Evolutionary conservation across 352 stramenopile genomes (phyloP).

Genomic region (Globisporangium lucens): DNA sequence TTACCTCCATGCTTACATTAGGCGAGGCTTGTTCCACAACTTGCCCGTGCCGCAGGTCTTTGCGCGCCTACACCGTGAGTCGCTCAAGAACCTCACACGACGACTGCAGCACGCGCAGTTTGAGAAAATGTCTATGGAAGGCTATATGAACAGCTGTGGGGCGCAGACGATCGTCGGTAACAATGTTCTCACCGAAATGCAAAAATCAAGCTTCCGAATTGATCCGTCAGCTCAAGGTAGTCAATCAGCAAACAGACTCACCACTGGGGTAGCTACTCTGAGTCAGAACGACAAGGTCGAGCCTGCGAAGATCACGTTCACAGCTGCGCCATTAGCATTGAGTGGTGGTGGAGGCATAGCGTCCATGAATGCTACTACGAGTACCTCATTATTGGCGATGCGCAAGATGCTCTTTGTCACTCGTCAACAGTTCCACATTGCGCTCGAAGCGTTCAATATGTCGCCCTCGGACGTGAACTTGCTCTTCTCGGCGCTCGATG

Average conservation of each 20-base stretch:
- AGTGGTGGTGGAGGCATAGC: neutral
- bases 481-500: conserved; percentile 57
- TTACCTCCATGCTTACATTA: neutral
- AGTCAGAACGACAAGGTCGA: neutral
- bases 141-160: conserved; percentile 66
- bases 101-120: conserved; percentile 36
- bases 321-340: neutral
- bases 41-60: conserved; percentile 55
- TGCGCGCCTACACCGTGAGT: conserved; percentile 46
- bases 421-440: conserved; percentile 55
- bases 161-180: conserved; percentile 6
- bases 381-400: conserved; percentile 24
- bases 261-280: neutral
- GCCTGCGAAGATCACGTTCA: conserved; percentile 4
- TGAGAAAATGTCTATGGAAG: conserved; percentile 48
- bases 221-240: neutral
- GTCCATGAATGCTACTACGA: neutral
- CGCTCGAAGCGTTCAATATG: conserved; percentile 52
- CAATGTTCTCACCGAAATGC: neutral
- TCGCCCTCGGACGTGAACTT: conserved; percentile 46
- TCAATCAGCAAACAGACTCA: neutral
- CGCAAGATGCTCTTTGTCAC: conserved; percentile 38
- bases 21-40: conserved; percentile 27
- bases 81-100: conserved; percentile 44
- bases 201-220: neutral